phyloP scores from a whole-genome alignment of 352 stramenopile genomes.

The Pythium vanterpoolii region DNA sequence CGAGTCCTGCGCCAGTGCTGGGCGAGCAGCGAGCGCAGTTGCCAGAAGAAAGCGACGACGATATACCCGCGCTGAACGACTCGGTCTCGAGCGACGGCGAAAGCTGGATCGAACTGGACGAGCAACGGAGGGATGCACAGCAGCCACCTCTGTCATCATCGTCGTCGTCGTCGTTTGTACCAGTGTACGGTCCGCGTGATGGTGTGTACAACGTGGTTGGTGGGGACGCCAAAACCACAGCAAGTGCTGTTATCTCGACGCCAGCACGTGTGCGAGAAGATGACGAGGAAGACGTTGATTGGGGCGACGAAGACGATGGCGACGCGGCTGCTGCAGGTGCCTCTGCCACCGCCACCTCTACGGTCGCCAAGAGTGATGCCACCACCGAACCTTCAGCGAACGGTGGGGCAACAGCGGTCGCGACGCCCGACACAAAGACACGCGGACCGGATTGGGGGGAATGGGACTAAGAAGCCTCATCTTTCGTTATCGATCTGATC shows the following conservation, averaged over 20 bases:
- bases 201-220: constrained; percentile 4
- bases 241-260: constrained; percentile 3
- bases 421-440: constrained; percentile 1
- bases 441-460: constrained; percentile 2
- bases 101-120: constrained; percentile 66
- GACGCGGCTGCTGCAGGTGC: constrained; percentile 1
- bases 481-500: neutral
- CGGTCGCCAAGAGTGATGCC: neutral
- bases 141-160: constrained; percentile 39
- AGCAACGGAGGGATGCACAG: constrained; percentile 42
- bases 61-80: constrained; percentile 3
- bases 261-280: constrained; percentile 20
- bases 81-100: constrained; percentile 53
- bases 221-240: neutral
- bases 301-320: constrained; percentile 54
- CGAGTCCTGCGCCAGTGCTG: constrained; percentile 1
- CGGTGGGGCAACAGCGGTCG: neutral
- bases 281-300: constrained; percentile 55
- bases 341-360: no score
- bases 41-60: constrained; percentile 5
- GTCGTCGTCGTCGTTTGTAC: constrained; percentile 35
- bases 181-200: constrained; percentile 9
- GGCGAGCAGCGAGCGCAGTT: constrained; percentile 4
- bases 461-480: constrained; percentile 5
- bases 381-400: no score